Percentiles rank a stretch among this genome's conserved stretches.
Conservation (phyloP, 1,284 basidiomycete species). For the Moniliella sp. region DNA sequence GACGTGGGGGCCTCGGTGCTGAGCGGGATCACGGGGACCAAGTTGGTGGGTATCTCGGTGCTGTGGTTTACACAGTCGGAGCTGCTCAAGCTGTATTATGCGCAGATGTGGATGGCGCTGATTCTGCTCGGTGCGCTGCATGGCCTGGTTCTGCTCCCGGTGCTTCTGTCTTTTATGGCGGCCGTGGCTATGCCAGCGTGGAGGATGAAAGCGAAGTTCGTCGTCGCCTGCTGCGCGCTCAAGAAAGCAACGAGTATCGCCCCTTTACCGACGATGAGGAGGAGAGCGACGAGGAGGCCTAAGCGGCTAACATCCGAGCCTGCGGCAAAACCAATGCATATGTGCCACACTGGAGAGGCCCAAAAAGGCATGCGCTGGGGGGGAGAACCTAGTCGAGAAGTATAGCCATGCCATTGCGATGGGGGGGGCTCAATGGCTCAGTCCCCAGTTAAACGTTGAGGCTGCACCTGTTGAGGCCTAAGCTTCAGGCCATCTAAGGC, state of each 20-base stretch:
- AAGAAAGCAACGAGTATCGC: constrained; percentile 12
- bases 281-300: constrained; percentile 5
- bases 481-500: no score
- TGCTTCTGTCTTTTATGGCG: constrained; percentile 16
- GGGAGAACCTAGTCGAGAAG: no score
- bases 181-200: constrained; percentile 14
- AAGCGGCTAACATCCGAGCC: no score
- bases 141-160: constrained; percentile 20
- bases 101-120: constrained; percentile 21
- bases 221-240: constrained; percentile 10
- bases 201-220: constrained; percentile 23
- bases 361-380: no score
- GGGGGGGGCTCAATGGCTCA: no score
- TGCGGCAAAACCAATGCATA: no score
- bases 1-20: constrained; percentile 84
- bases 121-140: constrained; percentile 19
- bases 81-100: constrained; percentile 22
- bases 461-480: no score
- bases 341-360: no score
- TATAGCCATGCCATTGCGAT: no score
- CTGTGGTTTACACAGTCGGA: constrained; percentile 55
- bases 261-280: constrained; percentile 8
- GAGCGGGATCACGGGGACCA: constrained; percentile 89
- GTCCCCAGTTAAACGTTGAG: no score
- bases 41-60: constrained; percentile 83